Evolutionary conservation across 495 filamentous ascomycete genomes (phyloP).

Genomic region (Haplographium delicatum): DNA sequence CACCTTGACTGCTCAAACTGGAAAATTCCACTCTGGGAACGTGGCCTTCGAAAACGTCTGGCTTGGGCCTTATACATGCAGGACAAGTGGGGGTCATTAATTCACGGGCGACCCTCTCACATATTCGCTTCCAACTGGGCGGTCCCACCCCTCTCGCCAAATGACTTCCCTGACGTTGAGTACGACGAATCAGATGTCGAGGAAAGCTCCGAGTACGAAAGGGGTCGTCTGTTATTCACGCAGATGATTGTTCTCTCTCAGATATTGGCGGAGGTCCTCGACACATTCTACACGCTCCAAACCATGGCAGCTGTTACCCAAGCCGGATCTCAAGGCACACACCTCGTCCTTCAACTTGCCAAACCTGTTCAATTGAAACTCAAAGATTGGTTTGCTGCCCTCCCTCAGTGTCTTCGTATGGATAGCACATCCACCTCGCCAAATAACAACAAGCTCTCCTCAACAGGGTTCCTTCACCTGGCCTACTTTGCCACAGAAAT

Average conservation of each 20-base stretch:
- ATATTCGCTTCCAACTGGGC: constrained; percentile 80
- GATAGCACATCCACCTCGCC: constrained; percentile 37
- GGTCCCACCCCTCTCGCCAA: constrained; percentile 58
- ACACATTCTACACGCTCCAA: constrained; percentile 71
- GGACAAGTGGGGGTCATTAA: constrained; percentile 89
- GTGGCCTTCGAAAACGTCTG: constrained; percentile 73
- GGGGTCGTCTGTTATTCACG: constrained; percentile 61
- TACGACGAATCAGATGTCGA: constrained; percentile 51
- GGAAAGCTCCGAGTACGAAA: constrained; percentile 58
- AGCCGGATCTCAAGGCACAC: constrained; percentile 50
- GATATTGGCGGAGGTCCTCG: constrained; percentile 72
- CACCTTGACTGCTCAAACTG: constrained; percentile 84
- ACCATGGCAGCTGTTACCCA: constrained; percentile 46
- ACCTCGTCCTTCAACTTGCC: constrained; percentile 63
- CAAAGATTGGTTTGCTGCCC: constrained; percentile 69
- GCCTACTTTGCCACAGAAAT: constrained; percentile 83
- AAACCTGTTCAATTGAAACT: constrained; percentile 81
- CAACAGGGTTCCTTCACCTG: constrained; percentile 72
- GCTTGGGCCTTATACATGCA: constrained; percentile 92
- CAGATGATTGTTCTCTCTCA: constrained; percentile 71
- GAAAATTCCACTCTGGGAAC: constrained; percentile 86
- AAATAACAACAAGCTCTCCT: constrained; percentile 43
- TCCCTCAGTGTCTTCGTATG: constrained; percentile 64
- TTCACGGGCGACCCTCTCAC: constrained; percentile 80
- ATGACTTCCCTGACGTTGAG: constrained; percentile 68